Evolutionary conservation across 1,284 basidiomycete species (phyloP).

Genomic region (Trametes versicolor): DNA sequence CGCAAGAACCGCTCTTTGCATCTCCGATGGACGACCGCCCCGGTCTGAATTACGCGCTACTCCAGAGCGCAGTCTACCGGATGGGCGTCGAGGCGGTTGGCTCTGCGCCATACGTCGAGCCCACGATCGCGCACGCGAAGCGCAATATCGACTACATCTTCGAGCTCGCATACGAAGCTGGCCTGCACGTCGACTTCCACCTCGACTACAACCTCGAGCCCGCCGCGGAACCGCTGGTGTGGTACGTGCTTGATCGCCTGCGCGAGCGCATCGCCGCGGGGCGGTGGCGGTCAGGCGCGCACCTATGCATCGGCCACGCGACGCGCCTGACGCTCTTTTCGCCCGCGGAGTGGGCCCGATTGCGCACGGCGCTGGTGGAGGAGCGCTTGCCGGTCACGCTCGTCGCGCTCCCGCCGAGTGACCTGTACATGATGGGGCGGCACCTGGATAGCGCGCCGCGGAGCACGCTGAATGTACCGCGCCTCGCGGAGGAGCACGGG

Average conservation of each 20-base stretch:
- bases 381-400: constrained; percentile 57
- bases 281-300: constrained; percentile 37
- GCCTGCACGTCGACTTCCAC: constrained; percentile 67
- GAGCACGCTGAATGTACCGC: constrained; percentile 62
- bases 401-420: constrained; percentile 68
- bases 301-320: constrained; percentile 68
- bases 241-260: constrained; percentile 58
- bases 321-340: constrained; percentile 65
- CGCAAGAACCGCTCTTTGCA: constrained; percentile 67
- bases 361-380: constrained; percentile 43
- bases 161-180: constrained; percentile 51
- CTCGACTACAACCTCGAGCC: constrained; percentile 71
- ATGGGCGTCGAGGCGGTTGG: constrained; percentile 60
- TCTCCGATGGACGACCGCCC: constrained; percentile 45
- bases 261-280: constrained; percentile 36
- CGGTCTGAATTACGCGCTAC: constrained; percentile 55
- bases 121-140: constrained; percentile 54
- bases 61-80: constrained; percentile 50
- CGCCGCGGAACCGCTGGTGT: constrained; percentile 60
- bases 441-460: constrained; percentile 46
- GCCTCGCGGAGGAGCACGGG: constrained; percentile 54
- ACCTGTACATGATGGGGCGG: constrained; percentile 74
- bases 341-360: constrained; percentile 53
- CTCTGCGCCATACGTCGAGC: constrained; percentile 73
- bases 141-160: constrained; percentile 64